Evolutionary conservation across 306 rosid genomes (phyloP), one percentile per base, ranked within the genome.

Genomic region (Elaeagnus macrophylla): DNA sequence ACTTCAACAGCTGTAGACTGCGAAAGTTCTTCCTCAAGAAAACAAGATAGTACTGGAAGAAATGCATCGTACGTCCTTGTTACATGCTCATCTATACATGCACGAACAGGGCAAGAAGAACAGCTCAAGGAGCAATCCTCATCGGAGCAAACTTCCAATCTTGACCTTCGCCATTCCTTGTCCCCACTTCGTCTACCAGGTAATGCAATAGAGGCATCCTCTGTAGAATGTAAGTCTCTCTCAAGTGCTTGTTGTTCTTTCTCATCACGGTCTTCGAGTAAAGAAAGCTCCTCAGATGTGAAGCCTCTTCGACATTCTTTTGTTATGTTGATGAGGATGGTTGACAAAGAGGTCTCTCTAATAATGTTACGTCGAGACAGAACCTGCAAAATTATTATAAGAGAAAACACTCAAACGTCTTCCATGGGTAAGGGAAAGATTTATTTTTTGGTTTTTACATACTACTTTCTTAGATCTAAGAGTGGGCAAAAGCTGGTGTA

Each of bases 131-230:
- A 63, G 15, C 57, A 51, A 25, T 77, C 65, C 41, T 72, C 79
- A 67, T 72, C 77, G 53, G 88, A 80, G 61, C 89, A 94, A 66
- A 72, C 16, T 73, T 86, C 96, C 51, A 67, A 69, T 75, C 96
- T 86, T 65, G 75, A 76, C 73, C 70, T 72, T 55, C 97, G 93
- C 97, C 97, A 91, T 78, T 84, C 89, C 75, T 86, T 78, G 71
- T 74, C 73, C 63, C 96, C 97, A 69, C 89, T 91, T 72, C 63
- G 85, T 68, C 97, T 91, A 64, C 94, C 97, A 59, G 97, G 97
- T 67, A 91, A 80, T 50, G 83, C 76, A 71, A 76, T 70, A 50
- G 83, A 74, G 64, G 66, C 54, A 39, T 86, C 81, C 47, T 76
- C 80, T n/a, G 62, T 68, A 74, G 87, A 58, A 66, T 69, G 66